A percentile compares a stretch with the other conserved stretches of the same genome.
These are phyloP conservation scores for Manihot esculenta DNA, from an alignment of 441 rosid genomes.

Conservation along the genomic window DNA sequence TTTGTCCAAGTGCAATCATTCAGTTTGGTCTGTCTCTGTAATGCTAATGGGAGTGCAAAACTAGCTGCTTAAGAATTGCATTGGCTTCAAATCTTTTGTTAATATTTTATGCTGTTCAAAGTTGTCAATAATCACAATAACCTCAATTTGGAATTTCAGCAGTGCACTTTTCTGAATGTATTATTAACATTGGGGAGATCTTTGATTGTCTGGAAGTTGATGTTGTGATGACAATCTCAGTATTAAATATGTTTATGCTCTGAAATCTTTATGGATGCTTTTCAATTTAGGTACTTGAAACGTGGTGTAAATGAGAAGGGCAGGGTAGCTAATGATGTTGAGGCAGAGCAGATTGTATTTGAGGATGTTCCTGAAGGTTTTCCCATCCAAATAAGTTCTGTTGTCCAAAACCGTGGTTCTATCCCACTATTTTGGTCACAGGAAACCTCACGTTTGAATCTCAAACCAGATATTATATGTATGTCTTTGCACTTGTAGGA, in stretches of 20 bases:
- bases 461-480: constrained; percentile 97
- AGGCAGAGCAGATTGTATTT: constrained; percentile 95
- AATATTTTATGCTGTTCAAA: constrained; percentile 2
- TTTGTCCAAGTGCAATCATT: background rate
- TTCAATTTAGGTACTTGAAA: constrained; percentile 76
- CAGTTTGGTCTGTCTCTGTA: background rate
- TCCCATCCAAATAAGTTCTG: constrained; percentile 81
- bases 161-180: background rate
- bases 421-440: constrained; percentile 99
- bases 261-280: constrained; percentile 14
- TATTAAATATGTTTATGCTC: background rate
- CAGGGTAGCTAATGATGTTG: constrained; percentile 98
- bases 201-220: background rate
- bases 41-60: background rate
- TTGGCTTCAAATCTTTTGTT: constrained; percentile 8
- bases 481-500: constrained; percentile 34
- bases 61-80: background rate
- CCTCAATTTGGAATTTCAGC: background rate
- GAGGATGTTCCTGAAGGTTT: constrained; percentile 78
- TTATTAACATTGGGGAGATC: background rate
- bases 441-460: constrained; percentile 94
- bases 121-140: background rate
- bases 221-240: background rate
- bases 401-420: constrained; percentile 97
- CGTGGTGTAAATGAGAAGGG: constrained; percentile 97